phyloP scores from a whole-genome alignment of 805 yeast species.

The Debaryomyces prosopidis region DNA sequence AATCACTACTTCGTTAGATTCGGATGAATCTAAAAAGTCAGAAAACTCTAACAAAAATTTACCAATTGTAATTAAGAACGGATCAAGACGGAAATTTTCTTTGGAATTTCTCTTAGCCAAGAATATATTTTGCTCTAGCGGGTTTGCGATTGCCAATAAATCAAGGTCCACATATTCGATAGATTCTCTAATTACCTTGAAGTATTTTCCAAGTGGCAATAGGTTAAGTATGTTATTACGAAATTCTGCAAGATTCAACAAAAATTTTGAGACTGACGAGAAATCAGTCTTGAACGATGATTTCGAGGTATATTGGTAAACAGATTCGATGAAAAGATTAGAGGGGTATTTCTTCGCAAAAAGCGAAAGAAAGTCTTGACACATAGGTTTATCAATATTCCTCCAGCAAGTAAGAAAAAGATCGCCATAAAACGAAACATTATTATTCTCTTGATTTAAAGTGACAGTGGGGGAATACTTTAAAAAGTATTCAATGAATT shows the following conservation, averaged over 20 bases:
- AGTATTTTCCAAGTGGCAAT: constrained; percentile 25
- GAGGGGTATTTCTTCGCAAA: constrained; percentile 1
- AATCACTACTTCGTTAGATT: constrained; percentile 6
- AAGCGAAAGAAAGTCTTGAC: constrained; percentile 11
- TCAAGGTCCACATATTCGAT: constrained; percentile 11
- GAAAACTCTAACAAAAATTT: constrained; percentile 11
- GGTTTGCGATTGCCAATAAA: constrained; percentile 47
- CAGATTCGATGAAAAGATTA: constrained; percentile 7
- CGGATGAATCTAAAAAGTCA: neutral
- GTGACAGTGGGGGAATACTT: neutral
- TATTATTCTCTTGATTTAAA: neutral
- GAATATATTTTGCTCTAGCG: constrained; percentile 43
- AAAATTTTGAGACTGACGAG: constrained; percentile 5
- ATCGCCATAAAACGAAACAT: neutral
- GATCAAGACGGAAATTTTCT: constrained; percentile 1
- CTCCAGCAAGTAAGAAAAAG: constrained; percentile 16
- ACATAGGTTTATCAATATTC: constrained; percentile 6
- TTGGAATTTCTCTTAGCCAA: constrained; percentile 11
- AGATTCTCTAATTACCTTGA: constrained; percentile 14
- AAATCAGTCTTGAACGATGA: constrained; percentile 12
- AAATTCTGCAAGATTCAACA: neutral
- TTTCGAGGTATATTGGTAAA: constrained; percentile 11
- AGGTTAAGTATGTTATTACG: constrained; percentile 1
- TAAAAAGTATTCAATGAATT: constrained; percentile 15
- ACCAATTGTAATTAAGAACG: constrained; percentile 12